Conservation (phyloP, 2,329 filamentous ascomycete genomes). For the Nigrograna mackinnonii region DNA sequence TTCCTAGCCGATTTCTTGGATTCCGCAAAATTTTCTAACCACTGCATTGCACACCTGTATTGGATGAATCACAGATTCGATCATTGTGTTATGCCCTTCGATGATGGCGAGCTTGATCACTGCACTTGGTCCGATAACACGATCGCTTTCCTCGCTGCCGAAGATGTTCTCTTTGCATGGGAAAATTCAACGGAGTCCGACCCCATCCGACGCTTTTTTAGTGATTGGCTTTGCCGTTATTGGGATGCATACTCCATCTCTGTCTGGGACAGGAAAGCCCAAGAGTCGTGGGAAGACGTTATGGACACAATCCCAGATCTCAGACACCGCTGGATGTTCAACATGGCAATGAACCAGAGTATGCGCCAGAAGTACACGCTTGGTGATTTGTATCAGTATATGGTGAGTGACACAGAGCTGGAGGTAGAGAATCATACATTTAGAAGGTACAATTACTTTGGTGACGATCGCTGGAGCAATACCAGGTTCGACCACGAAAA, state of each 20-base stretch:
- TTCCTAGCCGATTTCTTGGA: slow-evolving; percentile 7
- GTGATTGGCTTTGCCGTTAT: slow-evolving; percentile 5
- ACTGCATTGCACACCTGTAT: slow-evolving; percentile 9
- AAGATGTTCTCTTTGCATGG: slow-evolving; percentile 7
- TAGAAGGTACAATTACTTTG: too few relatives aligned
- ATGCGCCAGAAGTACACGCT: too few relatives aligned
- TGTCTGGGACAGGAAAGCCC: too few relatives aligned
- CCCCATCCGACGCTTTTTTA: slow-evolving; percentile 2
- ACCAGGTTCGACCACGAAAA: too few relatives aligned
- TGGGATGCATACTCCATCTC: slow-evolving; percentile 4
- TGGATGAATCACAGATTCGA: slow-evolving; percentile 8
- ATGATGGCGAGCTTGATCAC: background rate
- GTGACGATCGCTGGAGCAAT: too few relatives aligned
- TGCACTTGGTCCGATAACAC: slow-evolving; percentile 3
- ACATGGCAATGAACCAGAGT: too few relatives aligned
- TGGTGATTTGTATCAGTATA: too few relatives aligned
- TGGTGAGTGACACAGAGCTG: too few relatives aligned
- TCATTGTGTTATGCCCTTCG: background rate
- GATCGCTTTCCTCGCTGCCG: slow-evolving; percentile 2
- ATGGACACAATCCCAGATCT: too few relatives aligned
- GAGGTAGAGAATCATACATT: too few relatives aligned
- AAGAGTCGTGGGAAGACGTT: too few relatives aligned
- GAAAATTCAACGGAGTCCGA: slow-evolving; percentile 1
- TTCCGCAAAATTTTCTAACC: slow-evolving; percentile 7
- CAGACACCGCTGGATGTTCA: too few relatives aligned